Evolutionary conservation across 148 eudicot species (phyloP), one percentile per base, ranked within the genome.

Genomic region (Dysphania ambrosioides): DNA sequence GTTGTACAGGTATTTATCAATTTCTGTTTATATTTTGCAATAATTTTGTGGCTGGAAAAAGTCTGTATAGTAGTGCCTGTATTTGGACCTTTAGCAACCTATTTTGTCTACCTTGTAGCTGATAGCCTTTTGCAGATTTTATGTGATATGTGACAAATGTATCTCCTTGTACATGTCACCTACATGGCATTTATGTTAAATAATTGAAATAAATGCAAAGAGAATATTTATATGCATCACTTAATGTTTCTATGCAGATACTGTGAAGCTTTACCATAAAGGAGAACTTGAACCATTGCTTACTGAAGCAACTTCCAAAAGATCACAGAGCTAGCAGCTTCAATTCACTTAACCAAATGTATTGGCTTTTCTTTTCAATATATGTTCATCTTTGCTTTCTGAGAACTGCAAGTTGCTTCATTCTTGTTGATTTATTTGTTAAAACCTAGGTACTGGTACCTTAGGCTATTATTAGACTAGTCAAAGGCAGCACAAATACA

Each of bases 211-310:
- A 4, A 1, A 51, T 64, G 16, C 8, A n/a, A 65, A 24, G n/a
- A 26, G 64, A 19, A 21, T 24, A 51, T 51, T 34, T 72, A 42
- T 68, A 15, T 64, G 2, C 12, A 57, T 70, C 15, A 35, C 16
- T 57, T 38, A 55, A 68, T 80, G 72, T 32, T 18, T 21, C 60
- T 66, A 41, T 76, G 80, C 93, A 91, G 97, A 91, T 78, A 87
- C 91, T 63, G 80, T 89, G 60, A 81, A 89, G 81, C 83, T 91
- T 47, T 62, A 91, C 79, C 83, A 82, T 66, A 83, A 93, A 79
- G 97, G 98, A 76, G 93, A 87, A 70, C 97, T 93, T 66, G 93
- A 91, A 79, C 16, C 86, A 70, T 77, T 93, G 88, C 83, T 93
- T 44, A 82, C 85, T 16, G 89, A 84, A 82, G 97, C 97, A 56